phyloP scores from a whole-genome alignment of 192 early-diverging fungal genomes.

The Backusella westeae region DNA sequence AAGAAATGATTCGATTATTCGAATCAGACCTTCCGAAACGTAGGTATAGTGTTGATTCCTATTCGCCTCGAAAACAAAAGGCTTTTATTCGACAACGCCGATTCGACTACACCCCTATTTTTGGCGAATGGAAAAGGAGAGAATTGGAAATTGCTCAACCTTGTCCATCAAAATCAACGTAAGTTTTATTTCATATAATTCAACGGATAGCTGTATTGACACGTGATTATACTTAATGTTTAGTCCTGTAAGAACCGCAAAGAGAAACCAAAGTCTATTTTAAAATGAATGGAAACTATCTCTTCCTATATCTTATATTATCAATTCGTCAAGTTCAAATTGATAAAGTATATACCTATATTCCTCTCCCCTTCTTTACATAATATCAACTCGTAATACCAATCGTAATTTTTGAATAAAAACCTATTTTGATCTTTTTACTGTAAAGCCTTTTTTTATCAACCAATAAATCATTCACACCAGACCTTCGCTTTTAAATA shows the following conservation, averaged over 20 bases:
- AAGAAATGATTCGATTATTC: not conserved
- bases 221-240: not conserved
- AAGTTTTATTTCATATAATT: not conserved
- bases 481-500: not conserved
- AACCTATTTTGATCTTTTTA: not conserved
- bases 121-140: constrained; percentile 2
- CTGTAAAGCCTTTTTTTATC: not conserved
- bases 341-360: not conserved
- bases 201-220: not conserved
- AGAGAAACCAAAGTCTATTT: not conserved
- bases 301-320: not conserved
- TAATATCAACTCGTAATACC: not conserved
- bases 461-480: not conserved
- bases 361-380: not conserved
- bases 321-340: not conserved
- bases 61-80: not conserved
- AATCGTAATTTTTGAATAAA: not conserved
- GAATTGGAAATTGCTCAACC: not conserved
- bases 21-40: not conserved
- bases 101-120: not conserved
- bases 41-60: not conserved
- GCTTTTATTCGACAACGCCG: not conserved
- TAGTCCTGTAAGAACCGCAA: not conserved
- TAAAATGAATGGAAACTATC: not conserved
- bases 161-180: not conserved